Evolutionary conservation across 2,329 filamentous ascomycete genomes (phyloP), one percentile per base, ranked within the genome.

Genomic region (Karstenula rhodostoma): DNA sequence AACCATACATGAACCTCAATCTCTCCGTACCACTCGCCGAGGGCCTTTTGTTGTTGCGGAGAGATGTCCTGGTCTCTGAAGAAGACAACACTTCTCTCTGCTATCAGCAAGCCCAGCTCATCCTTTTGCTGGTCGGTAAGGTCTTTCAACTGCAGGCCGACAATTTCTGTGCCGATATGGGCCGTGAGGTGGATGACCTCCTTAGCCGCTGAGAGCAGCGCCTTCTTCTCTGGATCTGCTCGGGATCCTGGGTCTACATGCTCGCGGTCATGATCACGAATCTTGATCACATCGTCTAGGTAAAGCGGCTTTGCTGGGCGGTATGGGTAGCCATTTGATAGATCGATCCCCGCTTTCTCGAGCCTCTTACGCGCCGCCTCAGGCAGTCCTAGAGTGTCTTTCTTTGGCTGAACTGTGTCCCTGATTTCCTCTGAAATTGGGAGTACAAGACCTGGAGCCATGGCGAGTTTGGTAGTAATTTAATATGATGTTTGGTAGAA

Each of bases 321-420:
- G 67, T 92, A 91, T 0, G 90, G 90, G 65, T 92, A 92, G 0
- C 90, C 90, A 0, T 86, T 78, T 0, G 87, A 89, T 2, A 92
- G 80, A 70, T 93, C 89, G 56, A 92, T 84, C 1, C 87, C 89
- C 0, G 88, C 89, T 62, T 90, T 91, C 66, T 87, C 85, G 0
- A 92, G 81, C 4, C 90, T 83, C 51, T 82, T 79, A 1, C 83
- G 81, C 1, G 89, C 79, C 1, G 84, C 67, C 10, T 81, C 81
- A 2, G 90, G 90, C 7, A 92, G 79, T 0, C 81, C 83, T 0
- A 93, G 80, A 0, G 79, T 87, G 70, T 91, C 88, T 68, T 91
- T 92, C 63, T 78, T 83, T 0, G 85, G 89, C 61, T 84, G 77
- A 7, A 84, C 85, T 15, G 87, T 85, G 71, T 92, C 90, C 42